Evolutionary conservation across 2,329 filamentous ascomycete genomes (phyloP).

Genomic region (Byssochlamys sp.): DNA sequence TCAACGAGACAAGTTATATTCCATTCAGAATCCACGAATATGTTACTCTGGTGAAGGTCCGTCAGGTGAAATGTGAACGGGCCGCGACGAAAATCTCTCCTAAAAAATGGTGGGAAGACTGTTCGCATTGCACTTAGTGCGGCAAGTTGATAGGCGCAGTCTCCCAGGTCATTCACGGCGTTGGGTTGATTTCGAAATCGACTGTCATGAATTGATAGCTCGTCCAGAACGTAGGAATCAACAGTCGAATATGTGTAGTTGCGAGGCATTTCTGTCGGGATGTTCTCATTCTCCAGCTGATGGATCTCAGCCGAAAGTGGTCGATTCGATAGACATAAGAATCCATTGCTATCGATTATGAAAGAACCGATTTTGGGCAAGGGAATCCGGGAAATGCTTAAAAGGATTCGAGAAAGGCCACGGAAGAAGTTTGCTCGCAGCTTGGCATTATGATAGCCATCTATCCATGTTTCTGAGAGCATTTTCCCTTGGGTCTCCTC

Average conservation of each 20-base stretch:
- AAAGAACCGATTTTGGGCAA: no score
- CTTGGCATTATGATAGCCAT: no score
- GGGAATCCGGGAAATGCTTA: no score
- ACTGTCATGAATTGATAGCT: conserved; percentile 15
- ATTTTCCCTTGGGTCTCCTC: no score
- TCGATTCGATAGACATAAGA: no score
- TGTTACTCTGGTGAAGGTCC: conserved; percentile 32
- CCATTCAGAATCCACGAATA: conserved; percentile 26
- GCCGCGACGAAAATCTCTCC: conserved; percentile 21
- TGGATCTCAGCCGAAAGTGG: neutral
- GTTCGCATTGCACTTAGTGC: conserved; percentile 1
- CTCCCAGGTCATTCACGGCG: conserved; percentile 6
- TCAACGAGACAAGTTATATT: conserved; percentile 26
- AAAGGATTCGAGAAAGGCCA: no score
- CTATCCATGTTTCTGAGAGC: no score
- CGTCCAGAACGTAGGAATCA: conserved; percentile 15
- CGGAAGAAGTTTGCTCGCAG: no score
- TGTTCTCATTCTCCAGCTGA: conserved; percentile 14
- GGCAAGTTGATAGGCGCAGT: conserved; percentile 6
- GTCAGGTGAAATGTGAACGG: conserved; percentile 26
- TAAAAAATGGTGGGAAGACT: neutral
- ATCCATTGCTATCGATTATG: no score
- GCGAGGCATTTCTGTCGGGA: conserved; percentile 14
- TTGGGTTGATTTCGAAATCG: conserved; percentile 16
- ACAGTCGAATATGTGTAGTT: conserved; percentile 14